phyloP scores from a whole-genome alignment of 2,329 filamentous ascomycete genomes.

The Botryotinia narcissicola region DNA sequence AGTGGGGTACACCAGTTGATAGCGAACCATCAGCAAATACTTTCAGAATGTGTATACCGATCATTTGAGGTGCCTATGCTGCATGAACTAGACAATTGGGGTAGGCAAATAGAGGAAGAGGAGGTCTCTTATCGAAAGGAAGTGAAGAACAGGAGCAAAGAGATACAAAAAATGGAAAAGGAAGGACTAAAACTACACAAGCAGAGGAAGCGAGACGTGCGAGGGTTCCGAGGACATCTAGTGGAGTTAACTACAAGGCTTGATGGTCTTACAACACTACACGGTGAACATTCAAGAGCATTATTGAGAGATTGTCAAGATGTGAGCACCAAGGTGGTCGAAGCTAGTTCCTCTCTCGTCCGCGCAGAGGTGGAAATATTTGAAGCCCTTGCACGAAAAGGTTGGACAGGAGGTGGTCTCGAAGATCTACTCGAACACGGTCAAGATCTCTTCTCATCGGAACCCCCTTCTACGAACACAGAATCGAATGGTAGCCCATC shows the following conservation, averaged over 20 bases:
- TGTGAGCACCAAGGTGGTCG: conserved; percentile 59
- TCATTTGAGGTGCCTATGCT: conserved; percentile 66
- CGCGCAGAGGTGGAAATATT: conserved; percentile 69
- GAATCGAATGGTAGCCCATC: conserved; percentile 38
- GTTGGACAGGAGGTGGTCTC: conserved; percentile 64
- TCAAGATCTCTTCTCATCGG: conserved; percentile 56
- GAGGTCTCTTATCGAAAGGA: conserved; percentile 58
- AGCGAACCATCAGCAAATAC: conserved; percentile 68
- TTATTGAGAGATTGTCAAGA: conserved; percentile 63
- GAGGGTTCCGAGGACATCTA: conserved; percentile 59
- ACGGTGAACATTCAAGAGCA: conserved; percentile 58
- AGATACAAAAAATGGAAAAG: conserved; percentile 63
- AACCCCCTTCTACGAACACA: conserved; percentile 39
- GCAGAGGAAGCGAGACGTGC: conserved; percentile 59
- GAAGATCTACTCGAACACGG: conserved; percentile 65
- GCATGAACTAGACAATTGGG: conserved; percentile 68
- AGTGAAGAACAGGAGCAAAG: conserved; percentile 53
- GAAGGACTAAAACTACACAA: conserved; percentile 61
- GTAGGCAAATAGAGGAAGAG: conserved; percentile 61
- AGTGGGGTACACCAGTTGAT: conserved; percentile 65
- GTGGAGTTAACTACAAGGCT: conserved; percentile 61
- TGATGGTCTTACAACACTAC: conserved; percentile 60
- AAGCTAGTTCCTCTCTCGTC: conserved; percentile 63
- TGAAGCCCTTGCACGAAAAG: conserved; percentile 63
- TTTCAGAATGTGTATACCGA: conserved; percentile 66